phyloP scores from a whole-genome alignment of 2,329 filamentous ascomycete genomes.

The Macrophomina tecta region DNA sequence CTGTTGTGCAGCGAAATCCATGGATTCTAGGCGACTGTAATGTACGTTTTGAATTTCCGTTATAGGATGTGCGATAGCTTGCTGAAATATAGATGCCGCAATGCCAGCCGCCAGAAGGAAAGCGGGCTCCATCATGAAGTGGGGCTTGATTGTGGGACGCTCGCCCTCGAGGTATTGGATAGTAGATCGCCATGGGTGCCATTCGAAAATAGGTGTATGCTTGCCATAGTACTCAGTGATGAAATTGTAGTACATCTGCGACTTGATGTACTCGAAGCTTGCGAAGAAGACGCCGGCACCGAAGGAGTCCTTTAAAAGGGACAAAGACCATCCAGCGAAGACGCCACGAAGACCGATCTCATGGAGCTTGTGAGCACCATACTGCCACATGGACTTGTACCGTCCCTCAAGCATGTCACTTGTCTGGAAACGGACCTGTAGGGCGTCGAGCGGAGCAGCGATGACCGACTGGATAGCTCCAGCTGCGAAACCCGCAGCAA shows the following conservation, averaged over 20 bases:
- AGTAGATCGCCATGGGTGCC: slow-evolving; percentile 30
- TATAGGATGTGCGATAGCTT: slow-evolving; percentile 73
- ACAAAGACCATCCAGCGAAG: slow-evolving; percentile 75
- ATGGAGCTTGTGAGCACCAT: slow-evolving; percentile 69
- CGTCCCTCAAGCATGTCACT: slow-evolving; percentile 64
- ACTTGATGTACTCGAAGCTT: slow-evolving; percentile 77
- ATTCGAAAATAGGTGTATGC: slow-evolving; percentile 16
- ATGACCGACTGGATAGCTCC: slow-evolving; percentile 73
- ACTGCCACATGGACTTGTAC: slow-evolving; percentile 74
- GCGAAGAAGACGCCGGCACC: slow-evolving; percentile 76
- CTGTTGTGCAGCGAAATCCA: slow-evolving; percentile 66
- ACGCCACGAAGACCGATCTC: slow-evolving; percentile 75
- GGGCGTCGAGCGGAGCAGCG: slow-evolving; percentile 76
- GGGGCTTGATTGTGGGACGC: slow-evolving; percentile 67
- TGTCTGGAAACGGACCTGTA: slow-evolving; percentile 74
- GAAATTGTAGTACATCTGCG: slow-evolving; percentile 74
- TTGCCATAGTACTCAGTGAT: slow-evolving; percentile 71
- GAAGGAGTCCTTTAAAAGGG: slow-evolving; percentile 71
- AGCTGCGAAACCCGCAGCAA: slow-evolving; percentile 72
- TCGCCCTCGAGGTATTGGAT: slow-evolving; percentile 32
- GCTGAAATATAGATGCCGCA: slow-evolving; percentile 71
- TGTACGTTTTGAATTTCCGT: slow-evolving; percentile 74
- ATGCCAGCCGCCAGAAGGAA: slow-evolving; percentile 74
- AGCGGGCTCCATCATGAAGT: slow-evolving; percentile 75
- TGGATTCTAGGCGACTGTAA: slow-evolving; percentile 73